These are phyloP conservation scores for Diaporthe sp. DNA, from an alignment of 2,329 filamentous ascomycete genomes.

Conservation along the genomic window DNA sequence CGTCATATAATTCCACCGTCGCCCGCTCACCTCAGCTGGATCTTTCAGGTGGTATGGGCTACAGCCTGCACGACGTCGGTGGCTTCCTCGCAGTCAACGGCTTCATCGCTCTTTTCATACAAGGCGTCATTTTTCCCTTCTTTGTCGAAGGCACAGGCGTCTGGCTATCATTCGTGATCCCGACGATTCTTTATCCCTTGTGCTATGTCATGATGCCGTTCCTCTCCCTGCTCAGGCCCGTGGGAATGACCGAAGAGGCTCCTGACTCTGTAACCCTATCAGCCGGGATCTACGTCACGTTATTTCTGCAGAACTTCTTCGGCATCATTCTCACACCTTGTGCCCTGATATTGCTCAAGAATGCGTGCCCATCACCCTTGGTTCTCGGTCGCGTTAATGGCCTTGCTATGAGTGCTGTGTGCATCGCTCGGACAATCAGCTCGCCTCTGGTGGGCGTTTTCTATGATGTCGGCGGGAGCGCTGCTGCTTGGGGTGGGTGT, in stretches of 20 bases:
- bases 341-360: slow-evolving; percentile 79
- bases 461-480: slow-evolving; percentile 71
- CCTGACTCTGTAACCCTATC: slow-evolving; percentile 58
- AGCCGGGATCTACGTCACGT: slow-evolving; percentile 74
- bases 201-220: slow-evolving; percentile 80
- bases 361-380: slow-evolving; percentile 73
- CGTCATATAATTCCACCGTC: slow-evolving; percentile 39
- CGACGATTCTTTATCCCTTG: slow-evolving; percentile 75
- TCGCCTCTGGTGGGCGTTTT: slow-evolving; percentile 77
- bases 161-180: slow-evolving; percentile 75
- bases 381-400: slow-evolving; percentile 80
- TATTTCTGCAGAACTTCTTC: slow-evolving; percentile 75
- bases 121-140: slow-evolving; percentile 69
- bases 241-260: not conserved
- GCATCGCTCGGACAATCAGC: slow-evolving; percentile 77
- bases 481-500: slow-evolving; percentile 52
- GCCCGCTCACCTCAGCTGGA: slow-evolving; percentile 47
- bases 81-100: slow-evolving; percentile 77
- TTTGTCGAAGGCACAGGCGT: slow-evolving; percentile 69
- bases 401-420: slow-evolving; percentile 79
- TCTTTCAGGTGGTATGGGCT: slow-evolving; percentile 73
- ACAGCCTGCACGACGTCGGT: slow-evolving; percentile 76
- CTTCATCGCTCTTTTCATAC: slow-evolving; percentile 78
- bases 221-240: slow-evolving; percentile 68
- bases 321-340: slow-evolving; percentile 78